These are phyloP conservation scores for Penicillium sp. DNA, from an alignment of 2,329 filamentous ascomycete genomes.

Conservation along the genomic window DNA sequence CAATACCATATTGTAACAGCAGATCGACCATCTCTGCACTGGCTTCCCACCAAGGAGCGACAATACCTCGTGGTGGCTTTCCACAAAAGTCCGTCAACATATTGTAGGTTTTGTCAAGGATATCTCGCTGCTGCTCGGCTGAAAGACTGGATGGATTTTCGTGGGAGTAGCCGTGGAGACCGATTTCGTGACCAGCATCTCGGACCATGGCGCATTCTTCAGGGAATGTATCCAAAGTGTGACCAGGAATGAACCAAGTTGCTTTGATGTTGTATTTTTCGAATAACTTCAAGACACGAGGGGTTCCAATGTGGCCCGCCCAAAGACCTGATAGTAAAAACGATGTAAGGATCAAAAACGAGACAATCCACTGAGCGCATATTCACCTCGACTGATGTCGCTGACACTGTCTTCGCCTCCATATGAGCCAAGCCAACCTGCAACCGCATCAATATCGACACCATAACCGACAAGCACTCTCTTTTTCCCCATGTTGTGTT, in stretches of 20 bases:
- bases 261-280: conserved; percentile 72
- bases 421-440: conserved; percentile 73
- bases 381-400: conserved; percentile 68
- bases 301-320: conserved; percentile 67
- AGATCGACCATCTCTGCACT: conserved; percentile 50
- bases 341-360: not conserved
- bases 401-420: conserved; percentile 52
- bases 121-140: conserved; percentile 71
- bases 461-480: conserved; percentile 62
- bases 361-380: not conserved
- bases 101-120: conserved; percentile 74
- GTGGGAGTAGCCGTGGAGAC: conserved; percentile 72
- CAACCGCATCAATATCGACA: conserved; percentile 74
- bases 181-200: conserved; percentile 66
- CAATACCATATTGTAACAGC: conserved; percentile 45
- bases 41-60: conserved; percentile 69
- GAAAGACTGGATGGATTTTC: conserved; percentile 74
- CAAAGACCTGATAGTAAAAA: conserved; percentile 54
- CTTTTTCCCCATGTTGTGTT: conserved; percentile 33
- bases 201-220: conserved; percentile 64
- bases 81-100: conserved; percentile 73
- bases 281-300: conserved; percentile 64
- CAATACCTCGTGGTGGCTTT: conserved; percentile 71
- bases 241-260: conserved; percentile 66
- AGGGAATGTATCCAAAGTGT: conserved; percentile 66